Evolutionary conservation across 2,329 filamentous ascomycete species (phyloP).

Genomic region (Leptographium flavum): DNA sequence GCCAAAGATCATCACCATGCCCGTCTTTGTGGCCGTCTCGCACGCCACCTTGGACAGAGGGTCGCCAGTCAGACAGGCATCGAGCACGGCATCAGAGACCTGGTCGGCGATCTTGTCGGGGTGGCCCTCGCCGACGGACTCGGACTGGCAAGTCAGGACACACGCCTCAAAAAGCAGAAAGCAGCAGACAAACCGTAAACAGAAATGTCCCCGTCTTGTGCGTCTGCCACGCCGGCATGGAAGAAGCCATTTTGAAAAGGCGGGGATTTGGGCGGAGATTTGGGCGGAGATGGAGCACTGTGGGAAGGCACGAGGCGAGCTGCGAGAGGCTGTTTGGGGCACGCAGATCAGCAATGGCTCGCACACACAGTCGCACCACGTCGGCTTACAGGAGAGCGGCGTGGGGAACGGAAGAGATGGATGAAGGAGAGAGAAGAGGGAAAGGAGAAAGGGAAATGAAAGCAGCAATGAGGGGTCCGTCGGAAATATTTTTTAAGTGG

Average conservation of each 20-base stretch:
- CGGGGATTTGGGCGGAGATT: not conserved
- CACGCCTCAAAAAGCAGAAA: not conserved
- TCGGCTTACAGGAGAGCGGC: too few relatives aligned
- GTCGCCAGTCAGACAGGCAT: constrained; percentile 90
- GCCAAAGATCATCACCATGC: constrained; percentile 98
- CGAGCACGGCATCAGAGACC: constrained; percentile 95
- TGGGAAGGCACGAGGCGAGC: not conserved
- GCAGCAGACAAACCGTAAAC: constrained; percentile 54
- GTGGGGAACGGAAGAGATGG: too few relatives aligned
- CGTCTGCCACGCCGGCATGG: constrained; percentile 25
- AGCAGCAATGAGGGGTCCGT: too few relatives aligned
- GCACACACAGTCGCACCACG: too few relatives aligned
- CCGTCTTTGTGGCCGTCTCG: constrained; percentile 98
- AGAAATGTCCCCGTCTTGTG: constrained; percentile 61
- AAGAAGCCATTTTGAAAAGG: constrained; percentile 21
- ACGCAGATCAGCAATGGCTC: too few relatives aligned
- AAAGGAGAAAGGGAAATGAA: too few relatives aligned
- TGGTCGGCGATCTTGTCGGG: constrained; percentile 98
- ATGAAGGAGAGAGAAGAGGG: too few relatives aligned
- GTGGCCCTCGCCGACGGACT: constrained; percentile 82
- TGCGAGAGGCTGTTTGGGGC: too few relatives aligned
- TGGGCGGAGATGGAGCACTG: not conserved
- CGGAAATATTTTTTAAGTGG: too few relatives aligned
- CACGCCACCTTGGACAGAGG: constrained; percentile 98
- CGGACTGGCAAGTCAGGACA: too few relatives aligned